phyloP scores from a whole-genome alignment of 1,284 basidiomycete genomes.

The Chalciporus piperatoides region DNA sequence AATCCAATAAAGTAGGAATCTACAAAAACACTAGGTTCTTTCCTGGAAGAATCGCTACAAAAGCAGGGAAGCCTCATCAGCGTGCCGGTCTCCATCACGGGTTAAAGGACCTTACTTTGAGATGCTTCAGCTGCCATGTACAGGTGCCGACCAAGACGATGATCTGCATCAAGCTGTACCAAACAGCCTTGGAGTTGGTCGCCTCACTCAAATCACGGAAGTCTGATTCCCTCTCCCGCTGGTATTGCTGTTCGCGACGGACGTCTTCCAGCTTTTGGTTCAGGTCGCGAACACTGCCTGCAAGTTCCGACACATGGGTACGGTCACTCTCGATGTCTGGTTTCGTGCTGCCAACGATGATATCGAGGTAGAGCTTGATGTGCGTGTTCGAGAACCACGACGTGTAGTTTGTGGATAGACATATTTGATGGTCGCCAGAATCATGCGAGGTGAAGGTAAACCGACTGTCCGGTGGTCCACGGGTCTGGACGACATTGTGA shows the following conservation, averaged over 20 bases:
- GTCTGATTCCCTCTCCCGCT: constrained; percentile 91
- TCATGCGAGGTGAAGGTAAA: constrained; percentile 99
- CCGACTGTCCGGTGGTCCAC: constrained; percentile 83
- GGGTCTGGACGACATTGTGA: constrained; percentile 80
- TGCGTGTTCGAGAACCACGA: constrained; percentile 86
- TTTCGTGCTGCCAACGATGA: constrained; percentile 87
- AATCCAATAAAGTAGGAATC: constrained; percentile 8
- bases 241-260: constrained; percentile 94
- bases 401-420: constrained; percentile 84
- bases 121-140: constrained; percentile 89
- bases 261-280: constrained; percentile 94
- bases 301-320: constrained; percentile 84
- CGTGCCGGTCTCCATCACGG: not conserved
- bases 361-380: constrained; percentile 92
- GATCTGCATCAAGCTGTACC: constrained; percentile 91
- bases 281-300: constrained; percentile 84
- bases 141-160: constrained; percentile 81
- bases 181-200: constrained; percentile 88
- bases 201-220: constrained; percentile 87
- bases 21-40: constrained; percentile 68
- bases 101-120: constrained; percentile 60
- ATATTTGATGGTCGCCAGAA: constrained; percentile 95
- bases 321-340: constrained; percentile 80
- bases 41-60: constrained; percentile 83
- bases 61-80: constrained; percentile 11